phyloP scores from a whole-genome alignment of 2,329 filamentous ascomycete genomes.

The Lachnellula suecica region DNA sequence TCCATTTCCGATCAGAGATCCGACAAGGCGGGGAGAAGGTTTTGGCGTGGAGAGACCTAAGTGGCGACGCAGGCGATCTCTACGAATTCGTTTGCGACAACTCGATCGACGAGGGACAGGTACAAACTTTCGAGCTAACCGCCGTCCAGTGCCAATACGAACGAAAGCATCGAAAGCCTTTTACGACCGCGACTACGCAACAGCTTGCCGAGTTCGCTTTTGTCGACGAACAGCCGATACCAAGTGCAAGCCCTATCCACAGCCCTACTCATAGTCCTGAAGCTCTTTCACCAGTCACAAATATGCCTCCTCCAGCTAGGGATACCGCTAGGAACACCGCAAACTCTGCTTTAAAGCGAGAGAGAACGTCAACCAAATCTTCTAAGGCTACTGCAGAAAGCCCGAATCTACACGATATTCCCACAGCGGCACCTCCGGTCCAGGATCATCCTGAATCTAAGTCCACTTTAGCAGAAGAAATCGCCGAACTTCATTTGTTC shows the following conservation, averaged over 20 bases:
- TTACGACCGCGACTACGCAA: conserved; percentile 75
- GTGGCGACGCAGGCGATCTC: conserved; percentile 90
- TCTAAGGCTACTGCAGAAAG: conserved; percentile 21
- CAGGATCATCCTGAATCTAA: conserved; percentile 63
- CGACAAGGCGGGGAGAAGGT: conserved; percentile 80
- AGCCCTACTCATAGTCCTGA: conserved; percentile 59
- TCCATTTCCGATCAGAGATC: conserved; percentile 84
- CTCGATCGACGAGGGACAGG: conserved; percentile 66
- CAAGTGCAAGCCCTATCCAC: conserved; percentile 48
- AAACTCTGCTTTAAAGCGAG: conserved; percentile 48
- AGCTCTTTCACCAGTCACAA: conserved; percentile 25
- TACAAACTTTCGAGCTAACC: conserved; percentile 77
- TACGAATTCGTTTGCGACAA: conserved; percentile 96
- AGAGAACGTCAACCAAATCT: conserved; percentile 16
- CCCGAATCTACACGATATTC: conserved; percentile 40
- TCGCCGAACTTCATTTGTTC: conserved; percentile 87
- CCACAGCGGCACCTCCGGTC: conserved; percentile 60
- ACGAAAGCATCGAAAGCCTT: conserved; percentile 81
- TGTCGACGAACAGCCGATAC: conserved; percentile 60
- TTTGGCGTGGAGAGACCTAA: conserved; percentile 92
- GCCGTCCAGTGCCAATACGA: conserved; percentile 97
- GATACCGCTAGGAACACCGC: conserved; percentile 33
- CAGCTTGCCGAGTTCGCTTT: conserved; percentile 86
- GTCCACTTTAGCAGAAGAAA: conserved; percentile 73
- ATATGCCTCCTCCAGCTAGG: conserved; percentile 23